These are phyloP conservation scores for Sporisorium reilianum DNA, from an alignment of 1,284 basidiomycete species.

Conservation along the genomic window DNA sequence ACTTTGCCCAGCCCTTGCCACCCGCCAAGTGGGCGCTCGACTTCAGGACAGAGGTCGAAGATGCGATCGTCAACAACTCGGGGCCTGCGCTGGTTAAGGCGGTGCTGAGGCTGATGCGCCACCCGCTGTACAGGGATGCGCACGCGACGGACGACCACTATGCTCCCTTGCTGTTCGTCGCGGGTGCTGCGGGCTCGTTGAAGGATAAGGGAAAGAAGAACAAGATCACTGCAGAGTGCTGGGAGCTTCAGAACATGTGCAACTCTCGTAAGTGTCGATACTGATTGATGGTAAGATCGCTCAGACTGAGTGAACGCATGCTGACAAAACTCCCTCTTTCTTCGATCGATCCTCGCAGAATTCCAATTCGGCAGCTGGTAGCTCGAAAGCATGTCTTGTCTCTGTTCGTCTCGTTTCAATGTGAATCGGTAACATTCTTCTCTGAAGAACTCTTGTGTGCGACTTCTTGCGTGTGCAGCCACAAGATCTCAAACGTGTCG, in stretches of 20 bases:
- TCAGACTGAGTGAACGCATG: neutral
- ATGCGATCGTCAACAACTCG: conserved; percentile 52
- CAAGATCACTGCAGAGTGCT: conserved; percentile 57
- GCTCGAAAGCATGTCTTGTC: neutral
- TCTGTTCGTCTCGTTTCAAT: neutral
- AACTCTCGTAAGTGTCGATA: conserved; percentile 27
- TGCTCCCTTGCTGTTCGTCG: conserved; percentile 51
- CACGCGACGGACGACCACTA: conserved; percentile 64
- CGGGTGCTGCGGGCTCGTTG: conserved; percentile 53
- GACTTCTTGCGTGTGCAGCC: too few relatives aligned
- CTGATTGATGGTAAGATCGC: too few relatives aligned
- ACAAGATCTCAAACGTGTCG: too few relatives aligned
- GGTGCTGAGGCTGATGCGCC: conserved; percentile 54
- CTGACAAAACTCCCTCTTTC: neutral
- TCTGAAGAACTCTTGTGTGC: too few relatives aligned
- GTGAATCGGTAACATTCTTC: too few relatives aligned
- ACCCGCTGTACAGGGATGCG: conserved; percentile 60
- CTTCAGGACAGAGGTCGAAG: conserved; percentile 51
- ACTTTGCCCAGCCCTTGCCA: conserved; percentile 51
- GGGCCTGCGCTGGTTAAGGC: conserved; percentile 49
- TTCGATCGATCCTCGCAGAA: conserved; percentile 7
- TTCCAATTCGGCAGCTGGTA: conserved; percentile 30
- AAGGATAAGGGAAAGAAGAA: conserved; percentile 55
- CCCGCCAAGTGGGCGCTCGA: conserved; percentile 63
- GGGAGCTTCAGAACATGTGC: conserved; percentile 60